Percentiles rank a stretch among this genome's conserved stretches.
Evolutionary conservation across 176 grass and related monocot genomes (phyloP).

Genomic region (Bothriochloa decipiens): DNA sequence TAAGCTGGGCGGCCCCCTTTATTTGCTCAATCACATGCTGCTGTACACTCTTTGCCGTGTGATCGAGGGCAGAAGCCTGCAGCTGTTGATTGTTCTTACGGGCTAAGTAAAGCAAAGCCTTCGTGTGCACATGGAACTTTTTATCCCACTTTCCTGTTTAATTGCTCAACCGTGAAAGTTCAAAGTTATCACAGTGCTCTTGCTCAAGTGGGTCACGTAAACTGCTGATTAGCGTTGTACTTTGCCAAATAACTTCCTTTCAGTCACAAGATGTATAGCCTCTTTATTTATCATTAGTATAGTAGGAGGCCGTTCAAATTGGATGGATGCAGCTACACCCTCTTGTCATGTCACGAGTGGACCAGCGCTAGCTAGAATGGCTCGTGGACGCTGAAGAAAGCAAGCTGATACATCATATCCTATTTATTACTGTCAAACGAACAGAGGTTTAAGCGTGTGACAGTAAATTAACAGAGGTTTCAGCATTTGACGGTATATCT

Average conservation of each 20-base stretch:
- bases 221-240: neutral
- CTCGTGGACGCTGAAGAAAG: neutral
- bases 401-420: no score
- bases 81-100: neutral
- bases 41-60: neutral
- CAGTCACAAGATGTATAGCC: neutral
- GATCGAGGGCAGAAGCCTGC: neutral
- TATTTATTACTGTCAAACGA: no score
- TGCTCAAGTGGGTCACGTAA: neutral
- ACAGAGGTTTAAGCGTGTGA: no score
- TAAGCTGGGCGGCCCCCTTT: neutral
- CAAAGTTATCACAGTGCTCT: neutral
- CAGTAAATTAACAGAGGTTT: no score
- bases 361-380: neutral
- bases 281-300: neutral
- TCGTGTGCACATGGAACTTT: conserved; percentile 5
- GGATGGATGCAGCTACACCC: neutral
- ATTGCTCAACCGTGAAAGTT: neutral
- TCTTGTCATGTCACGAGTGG: neutral
- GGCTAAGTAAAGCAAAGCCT: neutral
- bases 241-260: neutral
- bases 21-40: conserved; percentile 31
- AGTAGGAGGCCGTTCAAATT: neutral
- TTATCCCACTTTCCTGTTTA: neutral
- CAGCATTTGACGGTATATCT: no score